A percentile compares a stretch with the other conserved stretches of the same genome.
Evolutionary conservation across 2,329 filamentous ascomycete species (phyloP).

Genomic region (Amphichorda felina): DNA sequence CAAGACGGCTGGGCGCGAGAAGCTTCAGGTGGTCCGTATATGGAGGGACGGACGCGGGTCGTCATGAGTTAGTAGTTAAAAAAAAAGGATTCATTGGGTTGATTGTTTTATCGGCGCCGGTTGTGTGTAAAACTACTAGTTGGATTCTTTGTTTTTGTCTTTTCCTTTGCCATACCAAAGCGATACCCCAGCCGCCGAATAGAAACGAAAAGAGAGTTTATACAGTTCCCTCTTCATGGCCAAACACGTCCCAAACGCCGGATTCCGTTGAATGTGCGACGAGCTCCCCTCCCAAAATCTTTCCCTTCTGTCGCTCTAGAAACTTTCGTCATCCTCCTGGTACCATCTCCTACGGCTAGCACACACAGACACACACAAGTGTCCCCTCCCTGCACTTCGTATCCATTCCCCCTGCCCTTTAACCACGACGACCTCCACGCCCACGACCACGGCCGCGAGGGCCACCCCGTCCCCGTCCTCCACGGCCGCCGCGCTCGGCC

Average conservation of each 20-base stretch:
- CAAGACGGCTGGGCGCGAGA: slow-evolving; percentile 88
- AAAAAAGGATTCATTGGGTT: too few relatives aligned
- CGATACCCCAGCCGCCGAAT: too few relatives aligned
- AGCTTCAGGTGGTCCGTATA: slow-evolving; percentile 76
- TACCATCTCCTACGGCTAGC: too few relatives aligned
- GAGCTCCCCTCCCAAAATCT: neutral
- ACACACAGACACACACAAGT: too few relatives aligned
- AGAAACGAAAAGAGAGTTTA: too few relatives aligned
- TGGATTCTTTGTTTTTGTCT: neutral
- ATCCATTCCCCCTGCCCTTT: neutral
- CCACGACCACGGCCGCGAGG: slow-evolving; percentile 25
- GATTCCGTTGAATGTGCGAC: slow-evolving; percentile 12
- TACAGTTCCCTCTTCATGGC: neutral
- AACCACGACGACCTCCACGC: slow-evolving; percentile 2
- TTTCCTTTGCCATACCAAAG: too few relatives aligned
- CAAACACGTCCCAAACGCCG: slow-evolving; percentile 17
- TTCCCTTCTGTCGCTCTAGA: neutral
- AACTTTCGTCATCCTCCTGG: neutral
- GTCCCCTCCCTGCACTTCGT: too few relatives aligned
- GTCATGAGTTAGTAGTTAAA: neutral
- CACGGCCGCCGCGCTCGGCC: slow-evolving; percentile 44
- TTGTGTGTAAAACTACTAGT: too few relatives aligned
- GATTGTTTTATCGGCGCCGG: too few relatives aligned
- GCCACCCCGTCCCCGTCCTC: slow-evolving; percentile 37
- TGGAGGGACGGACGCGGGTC: slow-evolving; percentile 41